Evolutionary conservation across 768 basidiomycete species (phyloP).

Genomic region (Kwoniella sp.): DNA sequence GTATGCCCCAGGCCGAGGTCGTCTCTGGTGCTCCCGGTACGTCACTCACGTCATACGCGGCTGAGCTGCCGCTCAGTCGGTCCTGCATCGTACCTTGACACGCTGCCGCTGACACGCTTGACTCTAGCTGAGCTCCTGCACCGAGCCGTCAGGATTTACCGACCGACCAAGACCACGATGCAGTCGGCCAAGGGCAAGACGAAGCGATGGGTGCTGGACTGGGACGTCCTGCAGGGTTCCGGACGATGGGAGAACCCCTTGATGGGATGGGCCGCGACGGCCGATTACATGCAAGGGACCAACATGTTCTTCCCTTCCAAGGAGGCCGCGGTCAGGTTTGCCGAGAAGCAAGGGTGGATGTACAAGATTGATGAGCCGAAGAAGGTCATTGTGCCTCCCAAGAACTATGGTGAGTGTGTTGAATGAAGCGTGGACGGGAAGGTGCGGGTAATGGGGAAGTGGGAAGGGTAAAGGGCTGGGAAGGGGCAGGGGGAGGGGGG

Average conservation of each 20-base stretch:
- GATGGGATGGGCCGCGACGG: constrained; percentile 97
- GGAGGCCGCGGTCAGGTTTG: constrained; percentile 89
- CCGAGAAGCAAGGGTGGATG: constrained; percentile 98
- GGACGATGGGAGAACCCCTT: constrained; percentile 97
- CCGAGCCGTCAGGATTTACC: constrained; percentile 84
- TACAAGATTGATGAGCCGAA: constrained; percentile 70
- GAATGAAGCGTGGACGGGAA: background rate
- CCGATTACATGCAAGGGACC: constrained; percentile 94
- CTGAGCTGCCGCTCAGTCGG: background rate
- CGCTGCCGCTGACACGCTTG: background rate
- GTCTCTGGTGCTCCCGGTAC: constrained; percentile 81
- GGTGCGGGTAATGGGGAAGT: background rate
- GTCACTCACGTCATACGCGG: too few species aligned
- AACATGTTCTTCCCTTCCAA: constrained; percentile 75
- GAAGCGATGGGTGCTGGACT: constrained; percentile 89
- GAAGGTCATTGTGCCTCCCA: constrained; percentile 48
- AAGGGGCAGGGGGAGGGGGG: background rate
- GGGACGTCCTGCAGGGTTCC: constrained; percentile 79
- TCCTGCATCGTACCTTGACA: background rate
- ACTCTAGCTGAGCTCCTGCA: constrained; percentile 73
- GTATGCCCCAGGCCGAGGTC: constrained; percentile 58
- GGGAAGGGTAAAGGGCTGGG: background rate
- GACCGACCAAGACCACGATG: constrained; percentile 89
- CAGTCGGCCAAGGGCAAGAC: constrained; percentile 84
- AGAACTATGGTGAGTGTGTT: constrained; percentile 49